A percentile compares a stretch with the other conserved stretches of the same genome.
Evolutionary conservation across 202 grass and related monocot genomes (phyloP).

Genomic region (Musa balbisiana): DNA sequence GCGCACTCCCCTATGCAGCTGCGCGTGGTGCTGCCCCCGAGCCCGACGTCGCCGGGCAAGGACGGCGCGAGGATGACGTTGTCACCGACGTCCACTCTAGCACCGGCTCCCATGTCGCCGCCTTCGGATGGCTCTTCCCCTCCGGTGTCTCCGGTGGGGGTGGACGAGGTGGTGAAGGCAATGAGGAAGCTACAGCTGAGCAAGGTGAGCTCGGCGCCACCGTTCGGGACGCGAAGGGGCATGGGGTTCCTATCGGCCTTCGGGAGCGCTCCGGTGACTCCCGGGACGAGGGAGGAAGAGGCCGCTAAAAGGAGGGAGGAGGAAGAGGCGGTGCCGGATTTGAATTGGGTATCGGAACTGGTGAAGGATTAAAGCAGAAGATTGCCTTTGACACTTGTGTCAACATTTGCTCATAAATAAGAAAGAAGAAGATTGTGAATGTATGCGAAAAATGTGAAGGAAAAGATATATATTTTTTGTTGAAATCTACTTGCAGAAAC

Average conservation of each 20-base stretch:
- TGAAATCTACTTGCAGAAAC: too few species aligned
- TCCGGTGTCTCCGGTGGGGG: neutral
- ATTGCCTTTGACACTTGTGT: too few species aligned
- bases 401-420: neutral
- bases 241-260: too few species aligned
- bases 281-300: too few species aligned
- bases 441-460: too few species aligned
- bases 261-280: too few species aligned
- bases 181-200: neutral
- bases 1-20: slow-evolving; percentile 69
- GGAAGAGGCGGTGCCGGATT: neutral
- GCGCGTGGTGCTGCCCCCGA: slow-evolving; percentile 41
- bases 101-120: neutral
- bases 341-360: neutral
- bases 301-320: too few species aligned
- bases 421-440: neutral
- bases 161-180: neutral
- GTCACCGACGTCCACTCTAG: slow-evolving; percentile 48
- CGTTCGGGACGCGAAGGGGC: neutral
- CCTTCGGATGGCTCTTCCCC: slow-evolving; percentile 1
- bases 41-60: slow-evolving; percentile 24
- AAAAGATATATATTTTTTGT: too few species aligned
- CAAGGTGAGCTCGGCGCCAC: neutral
- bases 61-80: slow-evolving; percentile 9
- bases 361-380: neutral